Percentiles rank a stretch among this genome's conserved stretches.
Conservation (phyloP, 2,329 filamentous ascomycete species). For the Samsoniella hepiali region DNA sequence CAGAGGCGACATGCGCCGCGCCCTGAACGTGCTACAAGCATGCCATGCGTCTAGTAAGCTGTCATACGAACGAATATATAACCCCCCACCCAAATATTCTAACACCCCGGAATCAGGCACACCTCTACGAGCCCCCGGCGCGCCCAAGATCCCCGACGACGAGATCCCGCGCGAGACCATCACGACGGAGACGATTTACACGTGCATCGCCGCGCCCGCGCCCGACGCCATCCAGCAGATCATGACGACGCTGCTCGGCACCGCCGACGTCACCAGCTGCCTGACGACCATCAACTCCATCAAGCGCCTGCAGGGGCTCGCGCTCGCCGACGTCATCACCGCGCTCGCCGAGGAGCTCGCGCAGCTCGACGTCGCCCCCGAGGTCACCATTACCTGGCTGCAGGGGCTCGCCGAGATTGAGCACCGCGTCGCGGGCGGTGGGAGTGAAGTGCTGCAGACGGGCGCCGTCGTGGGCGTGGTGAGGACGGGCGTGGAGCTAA, state of each 20-base stretch:
- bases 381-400: slow-evolving; percentile 88
- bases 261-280: slow-evolving; percentile 84
- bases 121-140: slow-evolving; percentile 60
- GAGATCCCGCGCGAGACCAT: slow-evolving; percentile 70
- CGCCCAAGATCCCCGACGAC: slow-evolving; percentile 57
- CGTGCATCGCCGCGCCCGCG: slow-evolving; percentile 93
- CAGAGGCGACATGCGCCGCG: slow-evolving; percentile 93
- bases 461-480: slow-evolving; percentile 89
- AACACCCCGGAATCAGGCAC: slow-evolving; percentile 47
- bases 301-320: slow-evolving; percentile 81
- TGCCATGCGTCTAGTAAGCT: slow-evolving; percentile 84
- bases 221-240: slow-evolving; percentile 85
- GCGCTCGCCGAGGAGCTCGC: slow-evolving; percentile 78
- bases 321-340: slow-evolving; percentile 90
- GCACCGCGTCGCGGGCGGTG: slow-evolving; percentile 83
- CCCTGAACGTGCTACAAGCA: slow-evolving; percentile 91
- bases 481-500: slow-evolving; percentile 77
- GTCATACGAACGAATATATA: too few relatives aligned
- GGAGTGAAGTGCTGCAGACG: slow-evolving; percentile 84
- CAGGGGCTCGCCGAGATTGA: slow-evolving; percentile 90
- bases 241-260: slow-evolving; percentile 75
- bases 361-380: slow-evolving; percentile 77
- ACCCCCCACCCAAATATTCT: too few relatives aligned
- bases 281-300: slow-evolving; percentile 83
- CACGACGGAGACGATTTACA: slow-evolving; percentile 94